Evolutionary conservation across 139 green algal species (phyloP), one percentile per base, ranked within the genome.

Genomic region (Chlamydomonas schloesseri): DNA sequence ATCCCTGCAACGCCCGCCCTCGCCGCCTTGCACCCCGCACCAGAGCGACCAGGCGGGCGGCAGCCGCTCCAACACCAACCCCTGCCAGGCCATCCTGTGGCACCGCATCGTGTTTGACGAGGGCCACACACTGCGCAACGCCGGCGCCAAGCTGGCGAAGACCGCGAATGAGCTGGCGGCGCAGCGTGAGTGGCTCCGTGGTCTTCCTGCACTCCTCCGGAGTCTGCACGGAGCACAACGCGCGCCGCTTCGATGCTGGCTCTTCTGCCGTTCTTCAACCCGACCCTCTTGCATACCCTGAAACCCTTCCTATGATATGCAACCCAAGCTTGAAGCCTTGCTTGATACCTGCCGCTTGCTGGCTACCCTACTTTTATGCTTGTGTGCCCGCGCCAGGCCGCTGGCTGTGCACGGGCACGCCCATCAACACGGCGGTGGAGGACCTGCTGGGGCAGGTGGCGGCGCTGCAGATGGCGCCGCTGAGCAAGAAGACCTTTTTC

Each of bases 391-490:
- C n/a, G n/a, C n/a, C 42, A 50, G 42, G 89, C 10, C 85, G 87
- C 50, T 96, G 93, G 93, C 80, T 89, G 69, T 93, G 90, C 71
- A 92, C 89, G 26, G 93, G 94, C 82, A 97, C 94, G 0, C 94
- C 94, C 11, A 84, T 97, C 71, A 89, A 86, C 83, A 95, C 84
- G 26, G 87, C 88, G 71, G 82, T 96, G 29, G 76, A 75, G 3
- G 94, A 97, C 82, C 90, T 96, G 68, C 75, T 89, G 24, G 92
- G 68, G 11, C 87, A 90, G 87, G 84, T 92, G 15, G 53, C n/a
- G 0, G 90, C 76, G 8, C 67, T 94, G 0, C 80, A 89, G 34
- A 37, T 94, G 87, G 31, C 70, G 37, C 91, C 91, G 20, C 58
- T 91, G 2, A 47, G 34, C 68, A 91, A 79, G 69, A 91, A 90